A percentile compares a stretch with the other conserved stretches of the same genome.
Evolutionary conservation across 257 asterid genomes (phyloP).

Genomic region (Forsythia suspensa): DNA sequence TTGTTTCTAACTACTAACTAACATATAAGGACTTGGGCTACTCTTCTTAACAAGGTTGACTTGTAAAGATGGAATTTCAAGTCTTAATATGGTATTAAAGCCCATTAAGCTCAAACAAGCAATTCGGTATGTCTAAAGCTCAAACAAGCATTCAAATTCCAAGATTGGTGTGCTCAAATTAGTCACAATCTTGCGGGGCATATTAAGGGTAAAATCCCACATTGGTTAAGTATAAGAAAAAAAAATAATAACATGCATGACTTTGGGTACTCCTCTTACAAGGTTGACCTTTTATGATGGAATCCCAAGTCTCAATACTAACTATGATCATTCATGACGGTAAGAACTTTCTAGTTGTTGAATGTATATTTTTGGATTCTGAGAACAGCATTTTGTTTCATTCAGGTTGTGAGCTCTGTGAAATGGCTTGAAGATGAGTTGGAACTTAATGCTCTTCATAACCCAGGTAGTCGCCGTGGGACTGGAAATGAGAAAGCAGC

Average conservation of each 20-base stretch:
- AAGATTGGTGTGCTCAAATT: no score
- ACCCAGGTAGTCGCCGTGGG: constrained; percentile 93
- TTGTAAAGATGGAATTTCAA: no score
- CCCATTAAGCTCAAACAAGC: no score
- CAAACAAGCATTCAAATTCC: no score
- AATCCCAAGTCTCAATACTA: neutral
- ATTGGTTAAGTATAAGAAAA: neutral
- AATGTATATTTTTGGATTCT: constrained; percentile 1
- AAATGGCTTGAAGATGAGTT: constrained; percentile 99
- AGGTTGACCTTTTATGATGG: neutral
- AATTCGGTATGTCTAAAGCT: no score
- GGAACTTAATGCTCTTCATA: constrained; percentile 98
- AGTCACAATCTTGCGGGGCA: no score
- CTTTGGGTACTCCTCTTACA: neutral
- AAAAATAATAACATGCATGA: no score
- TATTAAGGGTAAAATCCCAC: neutral
- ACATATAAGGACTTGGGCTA: no score
- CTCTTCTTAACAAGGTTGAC: no score
- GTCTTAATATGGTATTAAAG: no score
- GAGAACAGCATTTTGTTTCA: constrained; percentile 21
- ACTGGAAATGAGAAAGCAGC: constrained; percentile 97
- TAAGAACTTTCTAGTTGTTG: neutral
- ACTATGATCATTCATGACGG: neutral
- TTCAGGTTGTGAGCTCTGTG: constrained; percentile 97
- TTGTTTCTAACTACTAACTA: neutral